A percentile compares a stretch with the other conserved stretches of the same genome.
phyloP scores from a whole-genome alignment of 306 rosid species.

The Castanopsis chinensis region DNA sequence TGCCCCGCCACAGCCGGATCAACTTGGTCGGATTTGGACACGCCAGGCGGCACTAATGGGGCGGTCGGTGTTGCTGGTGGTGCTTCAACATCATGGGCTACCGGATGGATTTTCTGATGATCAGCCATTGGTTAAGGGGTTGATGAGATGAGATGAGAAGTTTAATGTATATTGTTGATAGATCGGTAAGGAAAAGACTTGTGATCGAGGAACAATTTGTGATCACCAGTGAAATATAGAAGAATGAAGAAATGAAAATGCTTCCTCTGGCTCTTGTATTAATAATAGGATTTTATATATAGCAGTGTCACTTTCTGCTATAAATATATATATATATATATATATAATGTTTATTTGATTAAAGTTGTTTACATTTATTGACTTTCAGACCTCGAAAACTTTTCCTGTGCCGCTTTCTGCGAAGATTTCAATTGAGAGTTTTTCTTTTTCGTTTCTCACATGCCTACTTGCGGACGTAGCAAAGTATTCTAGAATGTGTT shows the following conservation, averaged over 20 bases:
- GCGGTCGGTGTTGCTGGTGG: constrained; percentile 43
- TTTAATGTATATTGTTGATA: too few relatives aligned
- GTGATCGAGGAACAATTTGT: background rate
- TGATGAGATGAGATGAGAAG: too few relatives aligned
- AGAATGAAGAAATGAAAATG: background rate
- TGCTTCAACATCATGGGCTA: constrained; percentile 53
- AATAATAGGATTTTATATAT: background rate
- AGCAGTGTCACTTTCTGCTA: background rate
- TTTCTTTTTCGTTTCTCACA: background rate
- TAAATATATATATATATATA: background rate
- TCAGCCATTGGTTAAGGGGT: constrained; percentile 46
- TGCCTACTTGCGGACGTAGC: background rate
- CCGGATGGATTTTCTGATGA: constrained; percentile 67
- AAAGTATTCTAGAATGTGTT: too few relatives aligned
- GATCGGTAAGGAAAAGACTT: too few relatives aligned
- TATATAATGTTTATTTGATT: background rate
- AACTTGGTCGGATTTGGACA: constrained; percentile 43
- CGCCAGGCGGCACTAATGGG: constrained; percentile 51
- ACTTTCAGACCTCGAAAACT: constrained; percentile 14
- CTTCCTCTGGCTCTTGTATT: background rate
- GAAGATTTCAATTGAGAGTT: constrained; percentile 1
- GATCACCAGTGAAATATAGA: background rate
- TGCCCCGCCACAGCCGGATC: background rate
- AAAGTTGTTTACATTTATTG: constrained; percentile 29
- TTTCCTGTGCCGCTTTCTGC: constrained; percentile 10